These are phyloP conservation scores for Triticum monococcum DNA, from an alignment of 176 grass and related monocot species.

Conservation along the genomic window DNA sequence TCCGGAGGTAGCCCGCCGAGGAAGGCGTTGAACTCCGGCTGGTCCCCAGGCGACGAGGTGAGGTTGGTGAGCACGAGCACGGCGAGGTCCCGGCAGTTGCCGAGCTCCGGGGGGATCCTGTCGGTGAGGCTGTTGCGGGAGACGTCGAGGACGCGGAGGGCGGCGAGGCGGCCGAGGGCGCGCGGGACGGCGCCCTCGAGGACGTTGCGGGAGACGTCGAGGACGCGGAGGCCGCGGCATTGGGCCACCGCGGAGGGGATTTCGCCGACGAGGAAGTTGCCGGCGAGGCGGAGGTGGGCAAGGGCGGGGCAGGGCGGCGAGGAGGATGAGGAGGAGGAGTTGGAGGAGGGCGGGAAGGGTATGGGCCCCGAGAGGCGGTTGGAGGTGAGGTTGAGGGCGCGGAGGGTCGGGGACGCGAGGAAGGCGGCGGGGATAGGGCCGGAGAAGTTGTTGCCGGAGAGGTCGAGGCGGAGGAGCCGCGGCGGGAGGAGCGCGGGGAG, in stretches of 20 bases:
- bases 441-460: slow-evolving; percentile 53
- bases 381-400: slow-evolving; percentile 47
- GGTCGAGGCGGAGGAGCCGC: slow-evolving; percentile 54
- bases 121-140: slow-evolving; percentile 74
- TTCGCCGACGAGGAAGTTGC: slow-evolving; percentile 39
- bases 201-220: slow-evolving; percentile 59
- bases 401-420: slow-evolving; percentile 40
- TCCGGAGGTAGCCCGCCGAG: slow-evolving; percentile 38
- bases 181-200: slow-evolving; percentile 51
- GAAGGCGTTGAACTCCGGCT: slow-evolving; percentile 70
- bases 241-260: slow-evolving; percentile 46
- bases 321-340: background rate
- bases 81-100: slow-evolving; percentile 47
- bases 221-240: slow-evolving; percentile 39
- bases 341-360: background rate
- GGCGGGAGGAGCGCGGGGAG: slow-evolving; percentile 34
- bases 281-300: slow-evolving; percentile 41
- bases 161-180: slow-evolving; percentile 32
- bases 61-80: slow-evolving; percentile 62
- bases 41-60: slow-evolving; percentile 5
- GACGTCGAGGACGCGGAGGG: slow-evolving; percentile 56
- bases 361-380: slow-evolving; percentile 28
- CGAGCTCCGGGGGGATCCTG: slow-evolving; percentile 51
- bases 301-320: slow-evolving; percentile 29
- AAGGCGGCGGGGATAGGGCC: slow-evolving; percentile 45